Evolutionary conservation across 2,329 filamentous ascomycete species (phyloP).

Genomic region (Colletotrichum cereale): DNA sequence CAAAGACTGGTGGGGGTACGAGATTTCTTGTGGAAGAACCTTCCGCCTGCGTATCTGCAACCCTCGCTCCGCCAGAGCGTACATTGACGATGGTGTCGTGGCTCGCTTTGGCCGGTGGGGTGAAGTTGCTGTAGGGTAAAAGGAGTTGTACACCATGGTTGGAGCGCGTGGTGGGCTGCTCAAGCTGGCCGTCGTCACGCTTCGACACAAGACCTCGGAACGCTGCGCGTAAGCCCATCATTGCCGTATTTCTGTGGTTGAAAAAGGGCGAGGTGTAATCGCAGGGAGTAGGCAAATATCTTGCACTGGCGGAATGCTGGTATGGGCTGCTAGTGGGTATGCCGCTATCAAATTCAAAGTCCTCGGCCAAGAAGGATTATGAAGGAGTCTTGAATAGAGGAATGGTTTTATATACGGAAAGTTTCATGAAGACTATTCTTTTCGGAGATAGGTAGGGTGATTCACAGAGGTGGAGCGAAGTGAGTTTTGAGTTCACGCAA

Average conservation of each 20-base stretch:
- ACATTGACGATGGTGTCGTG: not conserved
- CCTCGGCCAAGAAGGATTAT: not conserved
- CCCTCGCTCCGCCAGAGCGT: not conserved
- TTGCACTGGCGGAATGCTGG: too few species aligned
- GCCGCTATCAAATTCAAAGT: rapidly evolving
- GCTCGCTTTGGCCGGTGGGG: not conserved
- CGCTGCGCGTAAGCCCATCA: not conserved
- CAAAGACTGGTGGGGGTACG: too few species aligned
- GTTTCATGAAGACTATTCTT: not conserved
- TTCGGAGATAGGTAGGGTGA: not conserved
- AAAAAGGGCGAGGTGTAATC: too few species aligned
- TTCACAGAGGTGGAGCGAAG: not conserved
- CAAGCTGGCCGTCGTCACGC: too few species aligned
- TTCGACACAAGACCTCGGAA: not conserved
- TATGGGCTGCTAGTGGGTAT: too few species aligned
- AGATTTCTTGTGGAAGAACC: too few species aligned
- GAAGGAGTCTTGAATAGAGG: not conserved
- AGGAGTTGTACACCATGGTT: not conserved
- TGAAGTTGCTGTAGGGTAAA: not conserved
- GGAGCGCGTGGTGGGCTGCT: too few species aligned
- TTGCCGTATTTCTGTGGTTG: rapidly evolving
- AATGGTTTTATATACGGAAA: rapidly evolving
- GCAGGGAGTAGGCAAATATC: too few species aligned
- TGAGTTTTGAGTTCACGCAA: not conserved
- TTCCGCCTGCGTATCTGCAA: not conserved